These are phyloP conservation scores for Calcarisporium arbuscula DNA, from an alignment of 2,329 filamentous ascomycete genomes.

Conservation along the genomic window DNA sequence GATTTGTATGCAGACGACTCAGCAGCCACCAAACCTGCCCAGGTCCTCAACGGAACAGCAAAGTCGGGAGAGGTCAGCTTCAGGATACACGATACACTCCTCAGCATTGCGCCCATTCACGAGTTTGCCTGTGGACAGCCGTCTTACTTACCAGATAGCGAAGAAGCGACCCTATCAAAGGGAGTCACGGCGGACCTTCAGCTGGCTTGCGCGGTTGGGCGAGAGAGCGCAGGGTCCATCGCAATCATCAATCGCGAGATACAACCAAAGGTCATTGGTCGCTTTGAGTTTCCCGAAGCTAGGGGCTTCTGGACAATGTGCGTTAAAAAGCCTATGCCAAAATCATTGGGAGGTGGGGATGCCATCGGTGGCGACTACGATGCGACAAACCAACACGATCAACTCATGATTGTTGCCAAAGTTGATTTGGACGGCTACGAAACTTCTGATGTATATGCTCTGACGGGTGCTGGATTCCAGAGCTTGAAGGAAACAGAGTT, in stretches of 20 bases:
- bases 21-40: slow-evolving; percentile 50
- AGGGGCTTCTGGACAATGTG: slow-evolving; percentile 76
- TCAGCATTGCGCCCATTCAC: slow-evolving; percentile 73
- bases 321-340: slow-evolving; percentile 60
- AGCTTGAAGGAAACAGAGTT: slow-evolving; percentile 80
- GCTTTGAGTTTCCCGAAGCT: slow-evolving; percentile 66
- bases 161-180: slow-evolving; percentile 33
- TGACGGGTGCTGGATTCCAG: slow-evolving; percentile 69
- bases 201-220: slow-evolving; percentile 55
- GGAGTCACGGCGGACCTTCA: slow-evolving; percentile 52
- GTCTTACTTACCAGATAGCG: slow-evolving; percentile 33
- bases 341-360: slow-evolving; percentile 45
- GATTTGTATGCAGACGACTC: slow-evolving; percentile 55
- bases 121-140: slow-evolving; percentile 65
- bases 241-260: slow-evolving; percentile 74
- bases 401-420: slow-evolving; percentile 79
- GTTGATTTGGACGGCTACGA: slow-evolving; percentile 62
- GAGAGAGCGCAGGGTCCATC: slow-evolving; percentile 61
- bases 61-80: slow-evolving; percentile 65
- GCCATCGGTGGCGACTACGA: slow-evolving; percentile 50
- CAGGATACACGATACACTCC: slow-evolving; percentile 67
- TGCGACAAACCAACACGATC: slow-evolving; percentile 59
- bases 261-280: slow-evolving; percentile 63
- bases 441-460: slow-evolving; percentile 69
- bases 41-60: slow-evolving; percentile 29